Conservation (phyloP, 2,329 filamentous ascomycete species). For the Neofusicoccum sp. region DNA sequence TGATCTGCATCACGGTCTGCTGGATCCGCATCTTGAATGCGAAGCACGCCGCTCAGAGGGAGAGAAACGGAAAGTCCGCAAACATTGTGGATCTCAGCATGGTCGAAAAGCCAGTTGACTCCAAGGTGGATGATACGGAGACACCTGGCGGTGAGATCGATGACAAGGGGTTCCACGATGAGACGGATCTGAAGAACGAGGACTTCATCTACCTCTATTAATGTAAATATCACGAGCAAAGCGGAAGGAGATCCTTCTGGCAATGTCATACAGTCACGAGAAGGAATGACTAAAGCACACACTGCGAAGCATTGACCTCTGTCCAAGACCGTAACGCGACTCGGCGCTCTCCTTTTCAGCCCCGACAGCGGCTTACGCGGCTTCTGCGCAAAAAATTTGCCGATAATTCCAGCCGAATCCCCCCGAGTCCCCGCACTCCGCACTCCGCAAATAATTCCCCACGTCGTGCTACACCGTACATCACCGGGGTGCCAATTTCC, state of each 20-base stretch:
- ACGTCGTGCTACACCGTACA: background rate
- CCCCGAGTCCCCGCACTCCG: background rate
- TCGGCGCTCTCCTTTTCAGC: too few species aligned
- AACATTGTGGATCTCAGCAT: slow-evolving; percentile 63
- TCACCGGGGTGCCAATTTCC: background rate
- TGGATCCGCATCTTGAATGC: slow-evolving; percentile 59
- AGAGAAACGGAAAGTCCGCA: slow-evolving; percentile 62
- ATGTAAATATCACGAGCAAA: background rate
- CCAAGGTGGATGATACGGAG: slow-evolving; percentile 37
- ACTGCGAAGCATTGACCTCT: too few species aligned
- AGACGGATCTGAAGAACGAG: slow-evolving; percentile 64
- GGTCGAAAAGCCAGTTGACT: slow-evolving; percentile 46
- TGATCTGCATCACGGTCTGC: slow-evolving; percentile 49
- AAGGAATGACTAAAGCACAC: too few species aligned
- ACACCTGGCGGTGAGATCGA: slow-evolving; percentile 33
- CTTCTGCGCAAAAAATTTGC: background rate
- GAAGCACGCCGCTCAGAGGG: slow-evolving; percentile 57
- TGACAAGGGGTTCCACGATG: slow-evolving; percentile 57
- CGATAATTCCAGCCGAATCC: background rate
- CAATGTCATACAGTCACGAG: too few species aligned
- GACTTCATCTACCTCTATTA: slow-evolving; percentile 64
- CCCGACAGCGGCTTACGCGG: too few species aligned
- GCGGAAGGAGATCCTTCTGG: background rate
- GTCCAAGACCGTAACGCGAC: too few species aligned
- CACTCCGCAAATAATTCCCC: background rate